These are phyloP conservation scores for Crepidotus variabilis DNA, from an alignment of 768 basidiomycete genomes.

Conservation along the genomic window DNA sequence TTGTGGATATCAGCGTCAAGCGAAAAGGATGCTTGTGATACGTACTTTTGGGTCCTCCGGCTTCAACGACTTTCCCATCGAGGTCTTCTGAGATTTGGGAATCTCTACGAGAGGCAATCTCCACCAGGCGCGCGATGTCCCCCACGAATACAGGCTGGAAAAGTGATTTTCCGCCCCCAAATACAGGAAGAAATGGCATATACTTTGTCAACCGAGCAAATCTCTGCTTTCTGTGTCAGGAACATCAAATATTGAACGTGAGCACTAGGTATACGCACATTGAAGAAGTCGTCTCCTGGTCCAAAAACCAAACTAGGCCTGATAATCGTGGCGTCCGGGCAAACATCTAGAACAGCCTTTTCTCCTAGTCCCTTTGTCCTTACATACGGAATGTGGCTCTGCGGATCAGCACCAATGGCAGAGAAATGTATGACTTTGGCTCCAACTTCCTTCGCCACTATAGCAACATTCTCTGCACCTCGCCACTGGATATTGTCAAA, in stretches of 20 bases:
- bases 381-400: slow-evolving; percentile 54
- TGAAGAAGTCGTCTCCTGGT: slow-evolving; percentile 73
- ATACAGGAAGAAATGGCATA: slow-evolving; percentile 74
- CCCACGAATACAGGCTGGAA: slow-evolving; percentile 77
- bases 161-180: slow-evolving; percentile 58
- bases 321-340: slow-evolving; percentile 55
- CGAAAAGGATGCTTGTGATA: not conserved
- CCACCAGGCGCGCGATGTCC: slow-evolving; percentile 61
- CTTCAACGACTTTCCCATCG: slow-evolving; percentile 49
- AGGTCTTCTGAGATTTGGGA: slow-evolving; percentile 35
- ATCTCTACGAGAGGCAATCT: slow-evolving; percentile 49
- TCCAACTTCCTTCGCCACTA: slow-evolving; percentile 43
- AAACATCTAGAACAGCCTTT: slow-evolving; percentile 40
- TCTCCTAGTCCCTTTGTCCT: slow-evolving; percentile 66
- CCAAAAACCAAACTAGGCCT: slow-evolving; percentile 76
- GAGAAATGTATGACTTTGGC: slow-evolving; percentile 66
- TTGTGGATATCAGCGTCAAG: not conserved
- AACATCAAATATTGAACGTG: not conserved
- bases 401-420: slow-evolving; percentile 67
- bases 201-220: slow-evolving; percentile 58
- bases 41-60: slow-evolving; percentile 35
- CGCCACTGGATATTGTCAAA: slow-evolving; percentile 62
- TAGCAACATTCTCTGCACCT: slow-evolving; percentile 66
- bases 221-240: slow-evolving; percentile 34
- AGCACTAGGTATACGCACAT: slow-evolving; percentile 40